Evolutionary conservation across 2,329 filamentous ascomycete genomes (phyloP), one percentile per base, ranked within the genome.

Genomic region (Nothopassalora personata): DNA sequence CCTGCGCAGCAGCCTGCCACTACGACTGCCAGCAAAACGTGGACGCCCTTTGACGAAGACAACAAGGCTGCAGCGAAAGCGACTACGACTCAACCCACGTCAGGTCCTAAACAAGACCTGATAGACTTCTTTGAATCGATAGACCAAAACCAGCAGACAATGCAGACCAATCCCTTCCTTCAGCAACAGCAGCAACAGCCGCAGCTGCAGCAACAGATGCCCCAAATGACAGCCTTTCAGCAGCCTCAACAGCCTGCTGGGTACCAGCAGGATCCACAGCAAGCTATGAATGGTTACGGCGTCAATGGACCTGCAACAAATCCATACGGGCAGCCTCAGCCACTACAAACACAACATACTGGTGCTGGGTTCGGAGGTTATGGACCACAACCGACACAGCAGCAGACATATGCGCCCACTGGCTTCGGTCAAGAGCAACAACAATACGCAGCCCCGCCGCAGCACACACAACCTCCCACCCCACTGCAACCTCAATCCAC

Each of bases 101-200:
- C 88, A 73, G 86, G 83, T 1, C 85, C 86, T 30, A 86, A 83
- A 66, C 85, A 87, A 30, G 89, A 95, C 77, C 80, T 95, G 61
- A 97, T 96, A 71, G 94, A 93, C 77, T 97, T 96, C 75, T 96
- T 96, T 73, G 93, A 88, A 70, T 92, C 91, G 5, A 96, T 96
- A 68, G 92, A 97, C 70, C 86, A 91, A 71, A 91, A 92, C 64
- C 91, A 94, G 72, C 89, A 89, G 54, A 80, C 87, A 1, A 74
- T 75, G 71, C 72, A 70, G 33, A 74, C 75, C 50, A 64, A 69
- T 39, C 64, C 61, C 47, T 66, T 66, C 57, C 53, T 65, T 27
- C 63, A 62, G 50, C 31, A 34, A 27, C 61, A 67, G 34, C 65
- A 65, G 18, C 67, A 67, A 45, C 69, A 65, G 39, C 5, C 39